Evolutionary conservation across 257 asterid genomes (phyloP).

Genomic region (Perilla frutescens): DNA sequence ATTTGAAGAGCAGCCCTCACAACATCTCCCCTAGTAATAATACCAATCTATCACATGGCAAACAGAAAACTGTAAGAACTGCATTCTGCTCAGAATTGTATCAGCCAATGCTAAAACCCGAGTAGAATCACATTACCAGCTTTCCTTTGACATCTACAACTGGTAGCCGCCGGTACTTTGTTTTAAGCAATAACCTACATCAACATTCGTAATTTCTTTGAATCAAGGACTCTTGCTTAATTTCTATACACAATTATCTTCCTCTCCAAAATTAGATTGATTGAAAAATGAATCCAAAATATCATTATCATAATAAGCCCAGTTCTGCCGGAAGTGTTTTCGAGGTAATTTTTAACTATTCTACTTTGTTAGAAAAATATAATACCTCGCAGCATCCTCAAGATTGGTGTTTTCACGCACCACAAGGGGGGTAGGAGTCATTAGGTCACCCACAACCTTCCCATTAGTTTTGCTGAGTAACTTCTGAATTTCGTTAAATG

Average conservation of each 20-base stretch:
- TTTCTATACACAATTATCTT: neutral
- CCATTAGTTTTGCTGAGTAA: slow-evolving; percentile 81
- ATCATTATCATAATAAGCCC: neutral
- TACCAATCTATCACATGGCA: slow-evolving; percentile 65
- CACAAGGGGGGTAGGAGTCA: slow-evolving; percentile 79
- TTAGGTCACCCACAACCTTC: slow-evolving; percentile 85
- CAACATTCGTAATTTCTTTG: slow-evolving; percentile 26
- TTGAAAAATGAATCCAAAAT: neutral
- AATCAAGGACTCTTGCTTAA: slow-evolving; percentile 12
- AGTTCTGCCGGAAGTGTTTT: slow-evolving; percentile 4
- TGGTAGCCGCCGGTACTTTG: slow-evolving; percentile 88
- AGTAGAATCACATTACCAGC: slow-evolving; percentile 63
- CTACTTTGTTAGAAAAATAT: slow-evolving; percentile 4
- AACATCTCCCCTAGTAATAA: slow-evolving; percentile 88
- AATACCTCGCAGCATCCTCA: slow-evolving; percentile 89
- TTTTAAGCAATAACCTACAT: slow-evolving; percentile 74
- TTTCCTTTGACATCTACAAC: slow-evolving; percentile 84
- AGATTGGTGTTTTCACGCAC: slow-evolving; percentile 81
- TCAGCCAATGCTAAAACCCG: neutral
- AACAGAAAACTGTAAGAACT: slow-evolving; percentile 19
- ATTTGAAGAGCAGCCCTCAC: slow-evolving; percentile 91
- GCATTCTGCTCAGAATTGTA: slow-evolving; percentile 18
- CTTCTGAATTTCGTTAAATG: slow-evolving; percentile 84
- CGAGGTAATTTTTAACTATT: neutral
- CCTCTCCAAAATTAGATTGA: neutral